Conservation (phyloP, 306 rosid genomes). For the Amphicarpaea edgeworthii region DNA sequence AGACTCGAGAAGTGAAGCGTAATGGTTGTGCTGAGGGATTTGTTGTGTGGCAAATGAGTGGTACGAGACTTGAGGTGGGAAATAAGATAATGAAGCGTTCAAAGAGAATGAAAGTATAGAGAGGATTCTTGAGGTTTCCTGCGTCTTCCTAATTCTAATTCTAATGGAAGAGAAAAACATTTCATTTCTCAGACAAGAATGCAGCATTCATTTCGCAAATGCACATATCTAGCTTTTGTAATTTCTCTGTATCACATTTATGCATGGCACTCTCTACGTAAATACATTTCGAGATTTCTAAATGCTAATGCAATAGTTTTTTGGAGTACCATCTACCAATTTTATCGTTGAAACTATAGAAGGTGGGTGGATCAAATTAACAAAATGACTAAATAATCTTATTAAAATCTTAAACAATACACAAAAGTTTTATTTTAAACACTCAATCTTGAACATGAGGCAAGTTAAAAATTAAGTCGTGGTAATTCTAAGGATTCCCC, state of each 20-base stretch:
- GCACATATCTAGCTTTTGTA: not conserved
- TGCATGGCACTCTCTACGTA: too few relatives aligned
- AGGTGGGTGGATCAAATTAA: too few relatives aligned
- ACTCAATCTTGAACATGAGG: not conserved
- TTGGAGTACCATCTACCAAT: too few relatives aligned
- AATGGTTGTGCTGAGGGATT: slow-evolving; percentile 11
- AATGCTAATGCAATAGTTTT: too few relatives aligned
- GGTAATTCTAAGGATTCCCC: too few relatives aligned
- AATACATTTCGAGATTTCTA: too few relatives aligned
- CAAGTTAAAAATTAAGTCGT: too few relatives aligned
- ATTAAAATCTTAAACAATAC: not conserved
- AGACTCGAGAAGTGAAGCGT: slow-evolving; percentile 60
- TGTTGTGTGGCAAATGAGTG: slow-evolving; percentile 46
- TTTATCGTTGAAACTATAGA: too few relatives aligned
- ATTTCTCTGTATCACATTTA: not conserved
- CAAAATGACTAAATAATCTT: too few relatives aligned
- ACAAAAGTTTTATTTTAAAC: too few relatives aligned
- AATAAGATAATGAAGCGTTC: slow-evolving; percentile 29
- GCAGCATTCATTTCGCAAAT: not conserved
- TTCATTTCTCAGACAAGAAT: slow-evolving; percentile 15
- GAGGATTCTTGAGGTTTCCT: slow-evolving; percentile 42
- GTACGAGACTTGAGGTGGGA: slow-evolving; percentile 15
- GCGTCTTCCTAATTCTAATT: slow-evolving; percentile 36
- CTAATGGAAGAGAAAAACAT: slow-evolving; percentile 54
- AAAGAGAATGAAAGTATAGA: slow-evolving; percentile 28